Conservation (phyloP, 2,329 filamentous ascomycete species). For the Metarhizium humberi region DNA sequence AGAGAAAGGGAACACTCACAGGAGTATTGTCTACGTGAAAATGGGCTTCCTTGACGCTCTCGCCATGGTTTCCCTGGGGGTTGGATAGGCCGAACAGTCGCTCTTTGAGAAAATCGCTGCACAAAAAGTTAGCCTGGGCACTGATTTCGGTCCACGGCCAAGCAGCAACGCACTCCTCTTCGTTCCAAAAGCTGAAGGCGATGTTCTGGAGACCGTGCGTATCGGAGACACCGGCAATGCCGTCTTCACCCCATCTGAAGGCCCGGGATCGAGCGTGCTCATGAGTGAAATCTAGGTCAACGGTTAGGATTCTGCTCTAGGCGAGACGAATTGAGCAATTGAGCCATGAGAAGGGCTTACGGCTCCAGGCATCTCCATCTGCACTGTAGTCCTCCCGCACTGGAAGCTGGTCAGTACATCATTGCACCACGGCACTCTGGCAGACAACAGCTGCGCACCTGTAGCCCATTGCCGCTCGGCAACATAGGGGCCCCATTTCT, state of each 20-base stretch:
- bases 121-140: slow-evolving; percentile 2
- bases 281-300: slow-evolving; percentile 71
- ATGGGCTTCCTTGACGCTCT: slow-evolving; percentile 93
- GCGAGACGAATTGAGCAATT: neutral
- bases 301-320: neutral
- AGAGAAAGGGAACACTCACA: slow-evolving; percentile 23
- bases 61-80: slow-evolving; percentile 93
- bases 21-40: slow-evolving; percentile 96
- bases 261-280: slow-evolving; percentile 82
- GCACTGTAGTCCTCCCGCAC: slow-evolving; percentile 87
- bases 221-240: slow-evolving; percentile 88
- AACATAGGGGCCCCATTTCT: slow-evolving; percentile 94
- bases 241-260: slow-evolving; percentile 94
- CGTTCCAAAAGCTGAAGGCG: slow-evolving; percentile 96
- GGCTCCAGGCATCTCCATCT: slow-evolving; percentile 91
- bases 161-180: slow-evolving; percentile 62
- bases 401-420: slow-evolving; percentile 14
- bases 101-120: slow-evolving; percentile 85
- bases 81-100: slow-evolving; percentile 92
- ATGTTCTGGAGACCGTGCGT: slow-evolving; percentile 88
- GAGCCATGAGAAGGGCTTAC: slow-evolving; percentile 42
- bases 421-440: neutral
- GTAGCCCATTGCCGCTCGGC: slow-evolving; percentile 94
- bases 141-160: too few species aligned
- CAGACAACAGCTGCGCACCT: slow-evolving; percentile 41